A percentile compares a stretch with the other conserved stretches of the same genome.
These are phyloP conservation scores for Vanilla planifolia DNA, from an alignment of 106 monocot genomes.

Conservation along the genomic window DNA sequence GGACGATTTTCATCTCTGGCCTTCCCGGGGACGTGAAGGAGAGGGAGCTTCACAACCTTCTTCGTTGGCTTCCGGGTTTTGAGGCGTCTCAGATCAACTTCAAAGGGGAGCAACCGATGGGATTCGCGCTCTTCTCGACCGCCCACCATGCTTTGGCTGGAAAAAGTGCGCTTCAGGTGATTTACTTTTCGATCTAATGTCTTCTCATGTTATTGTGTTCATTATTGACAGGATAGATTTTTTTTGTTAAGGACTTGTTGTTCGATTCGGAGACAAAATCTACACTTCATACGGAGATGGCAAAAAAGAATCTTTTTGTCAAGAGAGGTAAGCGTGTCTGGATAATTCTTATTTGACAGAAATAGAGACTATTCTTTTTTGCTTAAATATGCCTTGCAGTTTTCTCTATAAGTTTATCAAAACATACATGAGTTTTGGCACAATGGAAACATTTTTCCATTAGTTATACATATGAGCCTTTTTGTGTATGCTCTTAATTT, in stretches of 20 bases:
- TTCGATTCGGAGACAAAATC: constrained; percentile 77
- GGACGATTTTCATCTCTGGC: constrained; percentile 79
- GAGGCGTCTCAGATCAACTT: constrained; percentile 83
- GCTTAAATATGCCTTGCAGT: no score
- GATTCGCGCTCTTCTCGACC: constrained; percentile 80
- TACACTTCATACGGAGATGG: constrained; percentile 85
- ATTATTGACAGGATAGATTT: no score
- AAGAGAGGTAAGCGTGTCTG: constrained; percentile 79
- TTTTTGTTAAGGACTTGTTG: constrained; percentile 51
- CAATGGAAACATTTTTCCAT: no score
- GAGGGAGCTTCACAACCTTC: constrained; percentile 84
- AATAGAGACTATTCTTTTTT: no score
- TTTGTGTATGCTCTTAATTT: no score
- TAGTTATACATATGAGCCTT: no score
- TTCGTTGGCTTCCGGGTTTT: constrained; percentile 88
- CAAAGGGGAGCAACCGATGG: constrained; percentile 83
- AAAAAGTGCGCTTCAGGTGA: constrained; percentile 71
- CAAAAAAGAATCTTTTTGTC: constrained; percentile 97
- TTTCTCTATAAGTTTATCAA: no score
- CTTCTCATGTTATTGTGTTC: no score
- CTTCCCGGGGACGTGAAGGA: constrained; percentile 89
- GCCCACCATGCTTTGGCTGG: constrained; percentile 63
- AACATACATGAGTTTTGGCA: no score
- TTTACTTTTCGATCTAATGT: no score
- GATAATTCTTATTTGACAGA: no score